Conservation (phyloP, 495 filamentous ascomycete genomes). For the Podospora australis region DNA sequence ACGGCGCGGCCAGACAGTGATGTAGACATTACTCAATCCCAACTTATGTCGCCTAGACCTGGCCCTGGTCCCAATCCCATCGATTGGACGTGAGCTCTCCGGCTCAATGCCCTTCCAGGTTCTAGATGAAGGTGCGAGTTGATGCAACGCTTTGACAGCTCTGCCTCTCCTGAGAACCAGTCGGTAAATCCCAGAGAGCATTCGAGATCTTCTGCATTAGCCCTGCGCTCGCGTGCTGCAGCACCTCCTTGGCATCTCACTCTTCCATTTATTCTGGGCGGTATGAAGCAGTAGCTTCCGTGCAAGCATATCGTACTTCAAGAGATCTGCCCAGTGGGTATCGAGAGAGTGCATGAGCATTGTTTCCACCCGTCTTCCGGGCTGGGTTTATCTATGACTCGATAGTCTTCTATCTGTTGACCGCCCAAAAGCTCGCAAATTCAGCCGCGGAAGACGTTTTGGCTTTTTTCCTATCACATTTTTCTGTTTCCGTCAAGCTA, state of each 20-base stretch:
- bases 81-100: not conserved
- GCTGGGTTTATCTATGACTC: constrained; percentile 1
- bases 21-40: too few species aligned
- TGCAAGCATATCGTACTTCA: not conserved
- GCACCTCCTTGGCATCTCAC: constrained; percentile 4
- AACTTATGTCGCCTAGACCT: not conserved
- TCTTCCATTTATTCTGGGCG: not conserved
- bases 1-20: too few species aligned
- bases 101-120: not conserved
- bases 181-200: not conserved
- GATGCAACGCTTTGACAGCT: too few species aligned
- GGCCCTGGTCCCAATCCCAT: not conserved
- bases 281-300: constrained; percentile 1
- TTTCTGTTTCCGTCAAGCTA: not conserved
- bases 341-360: not conserved
- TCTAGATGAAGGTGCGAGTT: too few species aligned
- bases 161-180: too few species aligned
- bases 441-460: not conserved
- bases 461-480: not conserved
- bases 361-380: too few species aligned
- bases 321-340: not conserved
- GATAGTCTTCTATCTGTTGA: not conserved
- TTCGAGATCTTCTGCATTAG: constrained; percentile 13
- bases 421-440: not conserved
- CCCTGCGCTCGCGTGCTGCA: constrained; percentile 7